These are phyloP conservation scores for Neurospora hispaniola DNA, from an alignment of 495 filamentous ascomycete genomes.

Conservation along the genomic window DNA sequence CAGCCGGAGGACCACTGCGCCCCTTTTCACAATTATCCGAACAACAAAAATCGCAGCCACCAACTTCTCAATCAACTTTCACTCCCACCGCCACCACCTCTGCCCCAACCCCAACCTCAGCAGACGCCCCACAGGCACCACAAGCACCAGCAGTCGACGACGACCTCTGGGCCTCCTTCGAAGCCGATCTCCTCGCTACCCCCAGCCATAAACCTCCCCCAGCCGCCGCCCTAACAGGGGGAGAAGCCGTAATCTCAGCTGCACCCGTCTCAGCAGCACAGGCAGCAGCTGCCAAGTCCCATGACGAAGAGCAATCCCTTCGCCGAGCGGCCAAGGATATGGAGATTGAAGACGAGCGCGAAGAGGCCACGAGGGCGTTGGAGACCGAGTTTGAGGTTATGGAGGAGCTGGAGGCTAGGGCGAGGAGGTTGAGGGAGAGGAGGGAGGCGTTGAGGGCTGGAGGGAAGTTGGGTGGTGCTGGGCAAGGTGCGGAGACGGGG, in stretches of 20 bases:
- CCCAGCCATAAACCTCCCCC: too few relatives aligned
- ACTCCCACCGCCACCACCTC: neutral
- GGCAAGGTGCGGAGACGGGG: constrained; percentile 1
- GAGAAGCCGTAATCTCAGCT: constrained; percentile 47
- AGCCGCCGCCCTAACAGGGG: too few relatives aligned
- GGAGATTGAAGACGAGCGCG: constrained; percentile 58
- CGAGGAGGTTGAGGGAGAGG: constrained; percentile 62
- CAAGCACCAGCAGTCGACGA: constrained; percentile 46
- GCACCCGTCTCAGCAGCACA: constrained; percentile 61
- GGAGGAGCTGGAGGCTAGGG: constrained; percentile 77
- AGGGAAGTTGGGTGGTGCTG: constrained; percentile 24
- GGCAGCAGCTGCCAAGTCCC: constrained; percentile 51
- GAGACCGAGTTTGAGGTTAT: constrained; percentile 92
- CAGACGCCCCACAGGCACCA: constrained; percentile 7
- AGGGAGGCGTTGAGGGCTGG: constrained; percentile 39
- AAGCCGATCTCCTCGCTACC: constrained; percentile 60
- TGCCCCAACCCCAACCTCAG: constrained; percentile 6
- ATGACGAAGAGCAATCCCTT: constrained; percentile 45
- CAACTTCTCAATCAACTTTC: neutral
- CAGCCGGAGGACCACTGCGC: neutral
- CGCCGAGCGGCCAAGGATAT: constrained; percentile 52
- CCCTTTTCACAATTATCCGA: neutral
- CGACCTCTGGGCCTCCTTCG: constrained; percentile 83
- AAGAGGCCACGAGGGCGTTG: constrained; percentile 70
- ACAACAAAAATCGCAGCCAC: neutral